phyloP scores from a whole-genome alignment of 768 basidiomycete genomes.

The Lentinus brumalis region DNA sequence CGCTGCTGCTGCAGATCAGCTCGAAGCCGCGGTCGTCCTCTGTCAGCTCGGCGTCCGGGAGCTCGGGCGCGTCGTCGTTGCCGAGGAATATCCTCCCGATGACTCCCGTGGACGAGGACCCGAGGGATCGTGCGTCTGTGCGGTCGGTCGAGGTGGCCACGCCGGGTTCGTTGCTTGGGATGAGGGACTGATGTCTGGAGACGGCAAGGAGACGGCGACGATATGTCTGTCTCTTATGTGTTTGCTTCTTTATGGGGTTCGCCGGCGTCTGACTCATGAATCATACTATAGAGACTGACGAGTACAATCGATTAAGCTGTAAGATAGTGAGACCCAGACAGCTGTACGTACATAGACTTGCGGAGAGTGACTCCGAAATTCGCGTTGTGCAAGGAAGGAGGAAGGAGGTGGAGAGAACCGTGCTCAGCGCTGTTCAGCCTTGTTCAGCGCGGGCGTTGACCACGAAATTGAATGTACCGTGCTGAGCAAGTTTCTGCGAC shows the following conservation, averaged over 20 bases:
- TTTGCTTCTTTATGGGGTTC: background rate
- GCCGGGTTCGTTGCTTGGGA: conserved; percentile 27
- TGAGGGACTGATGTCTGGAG: conserved; percentile 14
- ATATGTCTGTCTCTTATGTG: background rate
- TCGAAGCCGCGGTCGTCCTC: conserved; percentile 42
- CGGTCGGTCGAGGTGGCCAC: conserved; percentile 24
- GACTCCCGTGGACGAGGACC: conserved; percentile 5
- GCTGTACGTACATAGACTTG: background rate
- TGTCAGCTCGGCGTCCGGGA: conserved; percentile 23
- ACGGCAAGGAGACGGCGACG: too few species aligned
- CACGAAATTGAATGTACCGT: too few species aligned
- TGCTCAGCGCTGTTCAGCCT: too few species aligned
- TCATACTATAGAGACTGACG: too few species aligned
- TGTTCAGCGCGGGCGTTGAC: too few species aligned
- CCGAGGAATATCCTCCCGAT: conserved; percentile 3
- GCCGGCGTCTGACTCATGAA: too few species aligned
- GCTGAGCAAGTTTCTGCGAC: too few species aligned
- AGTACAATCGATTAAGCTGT: background rate
- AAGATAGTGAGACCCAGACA: background rate
- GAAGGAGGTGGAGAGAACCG: too few species aligned
- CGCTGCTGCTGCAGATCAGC: conserved; percentile 66
- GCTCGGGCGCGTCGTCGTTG: conserved; percentile 3
- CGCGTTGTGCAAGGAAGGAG: too few species aligned
- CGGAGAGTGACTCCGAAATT: background rate
- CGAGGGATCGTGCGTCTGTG: background rate